Evolutionary conservation across 257 asterid genomes (phyloP).

Genomic region (Handroanthus guayacan): DNA sequence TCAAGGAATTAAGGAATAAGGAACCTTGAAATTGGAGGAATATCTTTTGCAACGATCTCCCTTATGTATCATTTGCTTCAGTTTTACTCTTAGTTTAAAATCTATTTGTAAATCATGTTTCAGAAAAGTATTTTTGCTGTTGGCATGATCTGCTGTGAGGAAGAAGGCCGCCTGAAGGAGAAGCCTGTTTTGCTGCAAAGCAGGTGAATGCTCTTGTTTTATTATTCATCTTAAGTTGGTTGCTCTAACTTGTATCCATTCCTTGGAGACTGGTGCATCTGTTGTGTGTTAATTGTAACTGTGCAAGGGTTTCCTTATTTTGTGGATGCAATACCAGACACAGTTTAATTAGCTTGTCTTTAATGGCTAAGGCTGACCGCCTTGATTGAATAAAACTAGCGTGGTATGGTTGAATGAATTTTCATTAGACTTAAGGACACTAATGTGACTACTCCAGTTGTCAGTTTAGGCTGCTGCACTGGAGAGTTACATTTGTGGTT

Average conservation of each 20-base stretch:
- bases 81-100: conserved; percentile 19
- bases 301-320: conserved; percentile 4
- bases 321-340: conserved; percentile 1
- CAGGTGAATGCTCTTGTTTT: conserved; percentile 57
- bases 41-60: conserved; percentile 24
- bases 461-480: conserved; percentile 8
- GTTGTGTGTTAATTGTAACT: conserved; percentile 5
- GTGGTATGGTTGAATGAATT: conserved; percentile 11
- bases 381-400: neutral
- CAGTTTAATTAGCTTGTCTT: conserved; percentile 18
- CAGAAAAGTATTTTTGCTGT: conserved; percentile 90
- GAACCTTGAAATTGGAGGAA: conserved; percentile 24
- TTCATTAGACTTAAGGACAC: neutral
- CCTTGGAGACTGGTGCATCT: conserved; percentile 12
- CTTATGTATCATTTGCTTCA: conserved; percentile 28
- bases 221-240: conserved; percentile 23
- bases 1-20: conserved; percentile 11
- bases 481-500: conserved; percentile 1
- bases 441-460: conserved; percentile 11
- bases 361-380: conserved; percentile 1
- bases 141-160: conserved; percentile 98
- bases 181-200: conserved; percentile 90
- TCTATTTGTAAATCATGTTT: conserved; percentile 36
- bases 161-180: conserved; percentile 97
- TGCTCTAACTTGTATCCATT: conserved; percentile 24